Percentiles rank a stretch among this genome's conserved stretches.
Evolutionary conservation across 2,329 filamentous ascomycete genomes (phyloP).

Genomic region (Penicillium polonicum): DNA sequence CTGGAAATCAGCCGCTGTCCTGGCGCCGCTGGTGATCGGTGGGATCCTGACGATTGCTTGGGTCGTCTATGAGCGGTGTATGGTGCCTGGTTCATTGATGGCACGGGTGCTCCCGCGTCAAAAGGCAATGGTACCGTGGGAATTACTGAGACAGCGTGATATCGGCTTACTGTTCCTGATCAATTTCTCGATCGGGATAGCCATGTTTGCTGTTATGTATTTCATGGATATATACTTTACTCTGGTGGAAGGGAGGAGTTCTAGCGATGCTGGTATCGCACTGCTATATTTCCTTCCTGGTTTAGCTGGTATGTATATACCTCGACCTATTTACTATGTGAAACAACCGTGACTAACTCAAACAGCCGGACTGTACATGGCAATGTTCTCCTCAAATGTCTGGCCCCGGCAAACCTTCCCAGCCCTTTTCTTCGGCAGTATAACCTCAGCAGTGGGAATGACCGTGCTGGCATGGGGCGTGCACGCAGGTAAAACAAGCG

Average conservation of each 20-base stretch:
- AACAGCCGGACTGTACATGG: neutral
- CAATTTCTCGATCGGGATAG: neutral
- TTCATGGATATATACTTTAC: slow-evolving; percentile 1
- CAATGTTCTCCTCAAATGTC: neutral
- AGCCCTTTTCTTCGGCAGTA: neutral
- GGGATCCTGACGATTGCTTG: neutral
- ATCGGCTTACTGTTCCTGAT: neutral
- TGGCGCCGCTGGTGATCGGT: neutral
- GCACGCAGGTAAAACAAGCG: slow-evolving; percentile 34
- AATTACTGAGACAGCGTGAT: neutral
- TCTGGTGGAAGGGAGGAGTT: neutral
- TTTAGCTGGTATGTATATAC: neutral
- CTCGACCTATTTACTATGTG: too few relatives aligned
- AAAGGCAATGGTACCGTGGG: neutral
- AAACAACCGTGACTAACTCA: neutral
- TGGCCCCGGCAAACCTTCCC: neutral
- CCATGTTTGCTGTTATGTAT: neutral
- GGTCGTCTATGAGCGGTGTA: neutral
- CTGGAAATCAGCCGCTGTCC: neutral
- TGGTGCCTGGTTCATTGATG: neutral
- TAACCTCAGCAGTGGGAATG: neutral
- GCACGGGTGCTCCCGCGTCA: neutral
- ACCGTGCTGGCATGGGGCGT: neutral
- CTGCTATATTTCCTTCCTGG: slow-evolving; percentile 2
- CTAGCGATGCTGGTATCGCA: neutral